Conservation (phyloP, 1,139 yeast genomes). For the Spencermartinsiella ligniputridi region DNA sequence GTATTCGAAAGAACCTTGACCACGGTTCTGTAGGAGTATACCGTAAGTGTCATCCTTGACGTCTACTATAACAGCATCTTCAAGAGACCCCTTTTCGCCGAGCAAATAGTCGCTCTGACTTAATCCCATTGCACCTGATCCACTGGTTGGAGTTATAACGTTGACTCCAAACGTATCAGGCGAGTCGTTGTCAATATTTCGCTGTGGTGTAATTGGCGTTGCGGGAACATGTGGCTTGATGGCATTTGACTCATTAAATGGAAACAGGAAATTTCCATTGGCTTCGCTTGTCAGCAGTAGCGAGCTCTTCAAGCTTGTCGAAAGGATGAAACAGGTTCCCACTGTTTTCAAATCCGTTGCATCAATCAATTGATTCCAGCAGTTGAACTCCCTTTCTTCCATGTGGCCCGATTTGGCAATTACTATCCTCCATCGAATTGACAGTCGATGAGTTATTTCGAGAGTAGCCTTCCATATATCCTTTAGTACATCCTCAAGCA, state of each 20-base stretch:
- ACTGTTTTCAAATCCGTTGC: slow-evolving; percentile 36
- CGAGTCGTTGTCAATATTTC: slow-evolving; percentile 29
- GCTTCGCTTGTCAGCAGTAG: slow-evolving; percentile 21
- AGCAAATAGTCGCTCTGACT: slow-evolving; percentile 1
- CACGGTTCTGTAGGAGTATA: slow-evolving; percentile 41
- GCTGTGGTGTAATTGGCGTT: slow-evolving; percentile 33
- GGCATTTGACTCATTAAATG: slow-evolving; percentile 5
- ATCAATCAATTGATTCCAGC: slow-evolving; percentile 29
- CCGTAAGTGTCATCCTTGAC: slow-evolving; percentile 54
- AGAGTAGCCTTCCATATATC: slow-evolving; percentile 56
- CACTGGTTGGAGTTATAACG: slow-evolving; percentile 33
- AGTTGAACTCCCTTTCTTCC: slow-evolving; percentile 31
- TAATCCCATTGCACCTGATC: slow-evolving; percentile 14
- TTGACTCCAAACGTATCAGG: slow-evolving; percentile 39
- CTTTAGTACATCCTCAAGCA: slow-evolving; percentile 51
- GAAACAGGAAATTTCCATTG: background rate
- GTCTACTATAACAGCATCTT: slow-evolving; percentile 28
- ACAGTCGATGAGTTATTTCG: slow-evolving; percentile 30
- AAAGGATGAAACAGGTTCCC: slow-evolving; percentile 34
- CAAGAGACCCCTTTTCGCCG: slow-evolving; percentile 16
- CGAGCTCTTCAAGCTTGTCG: slow-evolving; percentile 38
- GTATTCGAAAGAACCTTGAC: background rate
- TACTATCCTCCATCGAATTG: slow-evolving; percentile 34
- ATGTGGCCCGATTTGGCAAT: slow-evolving; percentile 35
- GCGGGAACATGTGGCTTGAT: slow-evolving; percentile 8